A percentile compares a stretch with the other conserved stretches of the same genome.
phyloP scores from a whole-genome alignment of 495 filamentous ascomycete genomes.

The Lophiotrema nucula region DNA sequence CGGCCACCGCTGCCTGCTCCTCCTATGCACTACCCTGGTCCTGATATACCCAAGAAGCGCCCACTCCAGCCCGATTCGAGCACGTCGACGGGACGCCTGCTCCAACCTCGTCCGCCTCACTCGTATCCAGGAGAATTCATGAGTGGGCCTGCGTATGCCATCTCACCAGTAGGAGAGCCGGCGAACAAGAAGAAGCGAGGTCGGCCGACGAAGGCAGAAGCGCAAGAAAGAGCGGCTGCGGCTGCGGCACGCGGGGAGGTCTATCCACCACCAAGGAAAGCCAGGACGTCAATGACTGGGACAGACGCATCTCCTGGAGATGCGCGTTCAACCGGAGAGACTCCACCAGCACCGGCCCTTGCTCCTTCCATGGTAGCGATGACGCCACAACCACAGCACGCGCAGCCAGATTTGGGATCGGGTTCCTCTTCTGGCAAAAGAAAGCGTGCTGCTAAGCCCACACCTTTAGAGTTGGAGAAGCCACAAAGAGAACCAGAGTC shows the following conservation, averaged over 20 bases:
- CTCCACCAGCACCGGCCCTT: slow-evolving; percentile 16
- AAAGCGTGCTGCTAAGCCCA: slow-evolving; percentile 27
- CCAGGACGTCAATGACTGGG: slow-evolving; percentile 13
- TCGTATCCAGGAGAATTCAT: slow-evolving; percentile 23
- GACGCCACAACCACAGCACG: slow-evolving; percentile 18
- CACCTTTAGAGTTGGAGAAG: slow-evolving; percentile 30
- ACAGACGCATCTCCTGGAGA: slow-evolving; percentile 17
- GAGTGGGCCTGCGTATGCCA: slow-evolving; percentile 25
- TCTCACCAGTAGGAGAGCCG: slow-evolving; percentile 33
- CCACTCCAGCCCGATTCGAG: slow-evolving; percentile 25
- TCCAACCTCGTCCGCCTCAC: slow-evolving; percentile 37
- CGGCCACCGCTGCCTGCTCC: slow-evolving; percentile 17
- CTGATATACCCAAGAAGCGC: slow-evolving; percentile 34
- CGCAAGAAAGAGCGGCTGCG: slow-evolving; percentile 33
- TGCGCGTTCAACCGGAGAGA: slow-evolving; percentile 7
- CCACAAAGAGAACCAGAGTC: slow-evolving; percentile 18
- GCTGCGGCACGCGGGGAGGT: slow-evolving; percentile 29
- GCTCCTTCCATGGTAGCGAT: slow-evolving; percentile 1
- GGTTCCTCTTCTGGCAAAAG: slow-evolving; percentile 32
- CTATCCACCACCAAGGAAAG: slow-evolving; percentile 29
- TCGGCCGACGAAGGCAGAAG: slow-evolving; percentile 43
- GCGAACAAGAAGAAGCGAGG: slow-evolving; percentile 55
- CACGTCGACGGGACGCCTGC: slow-evolving; percentile 33
- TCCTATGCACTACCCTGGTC: slow-evolving; percentile 28
- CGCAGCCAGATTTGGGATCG: slow-evolving; percentile 17